Evolutionary conservation across 2,329 filamentous ascomycete species (phyloP).

Genomic region (Aspergillus oerlinghausenensis): DNA sequence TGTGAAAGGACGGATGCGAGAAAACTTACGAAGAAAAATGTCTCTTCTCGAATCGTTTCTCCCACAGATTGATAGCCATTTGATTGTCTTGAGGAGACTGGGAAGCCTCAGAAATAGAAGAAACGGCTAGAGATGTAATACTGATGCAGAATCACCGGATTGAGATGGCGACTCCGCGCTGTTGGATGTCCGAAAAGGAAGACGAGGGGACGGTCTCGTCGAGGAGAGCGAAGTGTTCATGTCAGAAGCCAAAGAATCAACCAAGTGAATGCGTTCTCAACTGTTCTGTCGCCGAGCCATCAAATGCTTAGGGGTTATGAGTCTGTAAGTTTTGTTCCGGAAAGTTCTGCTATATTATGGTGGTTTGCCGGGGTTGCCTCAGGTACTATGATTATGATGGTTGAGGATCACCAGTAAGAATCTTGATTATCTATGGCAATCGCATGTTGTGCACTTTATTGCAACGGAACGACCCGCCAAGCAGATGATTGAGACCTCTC

Average conservation of each 20-base stretch:
- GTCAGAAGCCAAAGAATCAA: constrained; percentile 11
- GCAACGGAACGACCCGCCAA: constrained; percentile 1
- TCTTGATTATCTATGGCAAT: not conserved
- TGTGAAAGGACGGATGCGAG: not conserved
- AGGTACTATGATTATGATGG: not conserved
- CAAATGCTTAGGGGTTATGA: not conserved
- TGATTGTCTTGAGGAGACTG: constrained; percentile 9
- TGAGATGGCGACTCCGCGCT: constrained; percentile 9
- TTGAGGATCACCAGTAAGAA: not conserved
- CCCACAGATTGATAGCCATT: constrained; percentile 17
- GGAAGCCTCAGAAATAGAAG: constrained; percentile 8
- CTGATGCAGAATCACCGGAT: not conserved
- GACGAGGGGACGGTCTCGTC: constrained; percentile 17
- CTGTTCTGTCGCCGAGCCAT: not conserved
- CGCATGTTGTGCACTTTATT: not conserved
- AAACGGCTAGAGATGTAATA: constrained; percentile 4
- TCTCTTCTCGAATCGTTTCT: constrained; percentile 27
- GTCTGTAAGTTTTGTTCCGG: not conserved
- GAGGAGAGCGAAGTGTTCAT: constrained; percentile 16
- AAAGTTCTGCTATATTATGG: not conserved
- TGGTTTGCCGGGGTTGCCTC: not conserved
- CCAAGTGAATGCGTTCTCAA: not conserved
- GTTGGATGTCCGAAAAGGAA: constrained; percentile 11
- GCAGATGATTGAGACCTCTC: not conserved
- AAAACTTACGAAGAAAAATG: constrained; percentile 26